A percentile compares a stretch with the other conserved stretches of the same genome.
phyloP scores from a whole-genome alignment of 768 basidiomycete genomes.

The Wakefieldia striispora region DNA sequence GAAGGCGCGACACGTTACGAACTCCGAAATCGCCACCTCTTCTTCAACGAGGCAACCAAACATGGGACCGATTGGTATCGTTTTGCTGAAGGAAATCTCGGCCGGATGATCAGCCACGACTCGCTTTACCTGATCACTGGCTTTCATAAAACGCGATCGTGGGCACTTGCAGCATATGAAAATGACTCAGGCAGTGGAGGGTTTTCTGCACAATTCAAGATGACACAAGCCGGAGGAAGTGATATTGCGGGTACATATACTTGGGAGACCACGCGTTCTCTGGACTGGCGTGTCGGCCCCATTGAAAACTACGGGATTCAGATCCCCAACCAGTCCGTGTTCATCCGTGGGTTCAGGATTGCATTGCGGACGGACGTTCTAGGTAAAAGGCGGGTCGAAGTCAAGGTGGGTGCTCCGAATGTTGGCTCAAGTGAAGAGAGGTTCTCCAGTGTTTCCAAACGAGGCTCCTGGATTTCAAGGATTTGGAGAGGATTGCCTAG shows the following conservation, averaged over 20 bases:
- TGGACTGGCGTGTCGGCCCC: conserved; percentile 16
- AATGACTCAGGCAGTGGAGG: neutral
- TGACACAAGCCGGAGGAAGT: neutral
- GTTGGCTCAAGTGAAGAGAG: neutral
- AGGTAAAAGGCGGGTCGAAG: neutral
- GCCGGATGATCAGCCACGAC: too few species aligned
- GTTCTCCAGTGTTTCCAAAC: neutral
- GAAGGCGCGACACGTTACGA: too few species aligned
- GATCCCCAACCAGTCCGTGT: conserved; percentile 23
- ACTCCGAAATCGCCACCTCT: too few species aligned
- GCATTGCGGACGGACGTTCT: conserved; percentile 4
- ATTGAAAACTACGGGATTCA: neutral
- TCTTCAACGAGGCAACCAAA: too few species aligned
- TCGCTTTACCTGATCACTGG: conserved; percentile 26
- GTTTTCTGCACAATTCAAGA: conserved; percentile 7
- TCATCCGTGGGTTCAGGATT: conserved; percentile 28
- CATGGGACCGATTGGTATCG: too few species aligned
- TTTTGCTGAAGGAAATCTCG: too few species aligned
- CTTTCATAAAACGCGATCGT: conserved; percentile 5
- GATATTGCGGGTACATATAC: conserved; percentile 2
- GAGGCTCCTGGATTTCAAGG: neutral
- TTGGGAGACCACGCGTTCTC: conserved; percentile 8
- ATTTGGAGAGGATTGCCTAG: neutral
- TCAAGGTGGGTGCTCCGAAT: neutral
- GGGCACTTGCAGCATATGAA: conserved; percentile 20